Base-by-base conservation (phyloP, 148 eudicot genomes). In the Nepenthes mirabilis region DNA sequence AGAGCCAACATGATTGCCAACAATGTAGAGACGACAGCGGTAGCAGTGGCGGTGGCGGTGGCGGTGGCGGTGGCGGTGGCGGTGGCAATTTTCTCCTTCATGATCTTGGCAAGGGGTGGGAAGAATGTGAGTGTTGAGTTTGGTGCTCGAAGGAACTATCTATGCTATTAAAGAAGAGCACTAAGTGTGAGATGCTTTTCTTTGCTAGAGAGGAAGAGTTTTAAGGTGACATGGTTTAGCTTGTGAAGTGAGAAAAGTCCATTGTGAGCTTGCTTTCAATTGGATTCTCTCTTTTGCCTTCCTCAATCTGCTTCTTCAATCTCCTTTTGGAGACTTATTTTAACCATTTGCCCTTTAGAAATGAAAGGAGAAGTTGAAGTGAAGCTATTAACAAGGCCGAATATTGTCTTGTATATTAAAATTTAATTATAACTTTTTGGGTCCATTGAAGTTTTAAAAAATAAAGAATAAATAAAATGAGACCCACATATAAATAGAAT, bases 151-250 rank as follows among this genome's bases (percentile, higher is more conserved):
- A 36, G 60, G 68, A 51, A 72, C 81, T 76, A 51, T 13, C 34
- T 47, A n/a, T 7, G 47, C 2, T 14, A 56, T 49, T 52, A 34
- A 69, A 58, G 56, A 65, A 58, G 64, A 52, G 63, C 55, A 37
- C 33, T 36, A 34, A 34, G 10, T 36, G 37, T 59, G 62, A 65
- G 67, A 76, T 72, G 36, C 80, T 65, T 76, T 68, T 52, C 80
- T 76, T 72, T 68, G 73, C 57, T 54, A 53, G 23, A 36, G 36
- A 55, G 50, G 45, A 48, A 37, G 65, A 33, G 37, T 48, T 60
- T 33, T 3, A 8, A 0, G 45, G 23, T 23, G 45, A 8, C 45
- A 40, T 40, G 45, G 45, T 49, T 49, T 49, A 10, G 11, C 52
- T 49, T 49, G 52, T 49, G 52, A n/a, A 10, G 52, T 49, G 52